phyloP scores from a whole-genome alignment of 768 basidiomycete genomes.

The Tulasnella sp. region DNA sequence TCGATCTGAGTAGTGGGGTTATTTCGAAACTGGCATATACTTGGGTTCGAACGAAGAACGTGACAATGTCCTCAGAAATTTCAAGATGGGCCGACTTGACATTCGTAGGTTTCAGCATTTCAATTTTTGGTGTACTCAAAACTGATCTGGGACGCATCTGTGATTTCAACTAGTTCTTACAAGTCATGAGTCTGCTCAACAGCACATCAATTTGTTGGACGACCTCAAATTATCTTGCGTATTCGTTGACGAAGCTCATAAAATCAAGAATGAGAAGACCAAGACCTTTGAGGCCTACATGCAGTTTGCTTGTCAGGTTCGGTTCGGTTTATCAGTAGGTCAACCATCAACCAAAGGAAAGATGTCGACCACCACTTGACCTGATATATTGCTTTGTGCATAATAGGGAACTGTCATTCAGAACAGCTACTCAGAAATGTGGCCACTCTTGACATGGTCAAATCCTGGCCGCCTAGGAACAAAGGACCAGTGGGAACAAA shows the following conservation, averaged over 20 bases:
- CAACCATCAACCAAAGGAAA: not conserved
- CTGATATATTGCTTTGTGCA: too few relatives aligned
- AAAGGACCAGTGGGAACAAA: conserved; percentile 59
- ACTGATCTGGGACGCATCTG: not conserved
- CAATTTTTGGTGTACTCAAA: not conserved
- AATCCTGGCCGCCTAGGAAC: conserved; percentile 68
- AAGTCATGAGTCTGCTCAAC: conserved; percentile 61
- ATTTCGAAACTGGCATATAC: conserved; percentile 76
- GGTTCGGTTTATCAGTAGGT: conserved; percentile 82
- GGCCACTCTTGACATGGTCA: conserved; percentile 89
- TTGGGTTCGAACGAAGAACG: conserved; percentile 41
- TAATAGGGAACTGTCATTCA: conserved; percentile 46
- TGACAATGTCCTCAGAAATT: conserved; percentile 47
- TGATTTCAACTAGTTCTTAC: conserved; percentile 49
- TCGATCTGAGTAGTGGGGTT: conserved; percentile 61
- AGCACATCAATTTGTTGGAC: conserved; percentile 55
- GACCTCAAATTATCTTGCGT: conserved; percentile 58
- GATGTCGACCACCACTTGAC: conserved; percentile 17
- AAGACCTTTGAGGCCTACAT: conserved; percentile 57
- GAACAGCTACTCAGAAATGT: conserved; percentile 81
- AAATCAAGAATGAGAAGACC: conserved; percentile 65
- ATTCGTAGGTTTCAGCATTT: conserved; percentile 46
- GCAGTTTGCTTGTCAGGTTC: conserved; percentile 47
- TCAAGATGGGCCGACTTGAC: conserved; percentile 71
- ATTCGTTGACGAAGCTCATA: conserved; percentile 82